phyloP scores from a whole-genome alignment of 139 green algal genomes.

The Chlamydomonas sphaeroides region DNA sequence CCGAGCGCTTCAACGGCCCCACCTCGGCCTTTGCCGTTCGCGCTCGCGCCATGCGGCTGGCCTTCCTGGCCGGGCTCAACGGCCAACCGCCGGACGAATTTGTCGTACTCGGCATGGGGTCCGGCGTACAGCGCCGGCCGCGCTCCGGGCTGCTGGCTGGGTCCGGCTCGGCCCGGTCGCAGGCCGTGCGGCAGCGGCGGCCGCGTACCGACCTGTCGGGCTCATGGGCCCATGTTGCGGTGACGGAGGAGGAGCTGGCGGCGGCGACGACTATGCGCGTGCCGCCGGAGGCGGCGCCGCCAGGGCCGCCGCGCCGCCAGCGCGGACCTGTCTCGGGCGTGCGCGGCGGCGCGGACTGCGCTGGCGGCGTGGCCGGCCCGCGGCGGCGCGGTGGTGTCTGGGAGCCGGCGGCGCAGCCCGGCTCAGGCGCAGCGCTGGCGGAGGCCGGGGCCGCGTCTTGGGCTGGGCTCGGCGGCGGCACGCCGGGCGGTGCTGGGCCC shows the following conservation, averaged over 20 bases:
- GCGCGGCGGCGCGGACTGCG: not conserved
- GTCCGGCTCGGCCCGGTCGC: too few species aligned
- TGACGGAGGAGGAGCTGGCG: not conserved
- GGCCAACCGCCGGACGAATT: not conserved
- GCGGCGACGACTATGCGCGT: not conserved
- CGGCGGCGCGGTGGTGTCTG: not conserved
- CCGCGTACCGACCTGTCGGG: not conserved
- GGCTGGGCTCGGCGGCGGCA: too few species aligned
- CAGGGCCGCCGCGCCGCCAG: not conserved
- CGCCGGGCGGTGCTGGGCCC: too few species aligned
- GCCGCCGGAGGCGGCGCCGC: not conserved
- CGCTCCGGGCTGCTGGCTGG: not conserved
- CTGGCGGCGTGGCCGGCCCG: not conserved
- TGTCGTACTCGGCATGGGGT: not conserved
- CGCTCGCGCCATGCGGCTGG: not conserved
- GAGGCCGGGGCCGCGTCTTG: not conserved
- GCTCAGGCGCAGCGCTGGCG: not conserved
- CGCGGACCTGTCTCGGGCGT: not conserved
- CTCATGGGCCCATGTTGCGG: not conserved
- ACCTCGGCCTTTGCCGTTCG: not conserved
- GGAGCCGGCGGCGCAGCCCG: not conserved
- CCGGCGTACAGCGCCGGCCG: not conserved
- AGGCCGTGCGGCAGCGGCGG: not conserved
- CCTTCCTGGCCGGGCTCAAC: constrained; percentile 1
- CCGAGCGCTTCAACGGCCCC: constrained; percentile 29